phyloP scores from a whole-genome alignment of 2,329 filamentous ascomycete species.

The Epichloe aotearoae region DNA sequence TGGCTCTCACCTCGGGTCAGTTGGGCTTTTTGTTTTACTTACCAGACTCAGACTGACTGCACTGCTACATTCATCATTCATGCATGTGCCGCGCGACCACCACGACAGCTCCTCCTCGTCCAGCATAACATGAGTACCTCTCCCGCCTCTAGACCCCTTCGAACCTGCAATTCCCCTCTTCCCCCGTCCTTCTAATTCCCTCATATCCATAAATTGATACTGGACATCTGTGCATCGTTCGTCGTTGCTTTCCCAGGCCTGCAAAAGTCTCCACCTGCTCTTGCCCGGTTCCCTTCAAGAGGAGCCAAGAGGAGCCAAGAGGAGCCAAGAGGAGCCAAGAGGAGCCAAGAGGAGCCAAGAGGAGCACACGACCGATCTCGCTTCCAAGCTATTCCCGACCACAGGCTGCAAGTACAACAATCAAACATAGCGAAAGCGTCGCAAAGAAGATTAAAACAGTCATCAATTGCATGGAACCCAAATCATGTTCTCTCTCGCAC shows the following conservation, averaged over 20 bases:
- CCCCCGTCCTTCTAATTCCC: not conserved
- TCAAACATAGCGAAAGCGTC: not conserved
- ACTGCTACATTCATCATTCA: not conserved
- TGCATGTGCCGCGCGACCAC: not conserved
- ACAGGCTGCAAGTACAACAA: not conserved
- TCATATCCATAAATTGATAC: too few species aligned
- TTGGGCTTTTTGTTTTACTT: not conserved
- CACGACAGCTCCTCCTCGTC: not conserved
- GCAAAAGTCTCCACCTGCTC: not conserved
- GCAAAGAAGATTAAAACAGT: not conserved
- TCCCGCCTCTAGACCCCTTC: not conserved
- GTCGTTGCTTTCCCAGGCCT: not conserved
- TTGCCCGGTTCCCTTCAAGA: too few species aligned
- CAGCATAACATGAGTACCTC: not conserved
- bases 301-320: not conserved
- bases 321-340: not conserved
- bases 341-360: not conserved
- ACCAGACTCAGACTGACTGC: too few species aligned
- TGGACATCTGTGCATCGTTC: not conserved
- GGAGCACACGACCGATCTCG: not conserved
- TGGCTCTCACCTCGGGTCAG: too few species aligned
- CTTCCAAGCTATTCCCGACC: not conserved
- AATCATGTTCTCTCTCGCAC: constrained; percentile 32
- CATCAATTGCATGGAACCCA: constrained; percentile 22
- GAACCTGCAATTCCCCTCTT: not conserved